phyloP scores from a whole-genome alignment of 371 early-diverging fungal species.

The Circinella umbellata region DNA sequence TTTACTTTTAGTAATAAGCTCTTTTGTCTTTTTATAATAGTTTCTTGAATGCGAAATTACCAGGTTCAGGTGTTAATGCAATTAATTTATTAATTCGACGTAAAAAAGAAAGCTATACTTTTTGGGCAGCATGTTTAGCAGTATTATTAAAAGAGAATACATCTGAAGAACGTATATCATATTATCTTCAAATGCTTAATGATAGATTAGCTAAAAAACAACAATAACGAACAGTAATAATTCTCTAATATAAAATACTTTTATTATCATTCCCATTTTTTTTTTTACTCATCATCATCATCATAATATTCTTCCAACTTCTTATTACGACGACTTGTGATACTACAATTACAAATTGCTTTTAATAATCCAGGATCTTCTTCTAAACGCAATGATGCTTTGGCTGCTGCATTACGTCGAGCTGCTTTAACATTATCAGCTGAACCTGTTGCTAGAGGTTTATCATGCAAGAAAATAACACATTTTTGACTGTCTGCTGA shows the following conservation, averaged over 20 bases:
- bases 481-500: constrained; percentile 46
- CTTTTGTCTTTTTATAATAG: constrained; percentile 22
- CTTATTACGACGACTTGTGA: constrained; percentile 6
- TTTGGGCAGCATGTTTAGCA: constrained; percentile 47
- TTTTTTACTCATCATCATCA: constrained; percentile 9
- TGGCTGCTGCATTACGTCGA: constrained; percentile 53
- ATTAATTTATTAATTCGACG: constrained; percentile 41
- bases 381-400: constrained; percentile 36
- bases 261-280: background rate
- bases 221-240: background rate
- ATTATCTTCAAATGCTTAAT: constrained; percentile 11
- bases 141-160: constrained; percentile 28
- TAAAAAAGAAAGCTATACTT: constrained; percentile 34
- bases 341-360: constrained; percentile 38
- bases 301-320: constrained; percentile 8
- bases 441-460: constrained; percentile 41
- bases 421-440: constrained; percentile 57
- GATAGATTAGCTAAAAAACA: constrained; percentile 5
- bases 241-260: background rate
- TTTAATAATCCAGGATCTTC: constrained; percentile 44
- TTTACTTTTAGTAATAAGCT: background rate
- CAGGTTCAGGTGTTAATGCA: constrained; percentile 37
- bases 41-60: constrained; percentile 28
- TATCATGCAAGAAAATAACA: constrained; percentile 56
- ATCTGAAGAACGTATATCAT: constrained; percentile 29